A percentile compares a stretch with the other conserved stretches of the same genome.
phyloP scores from a whole-genome alignment of 768 basidiomycete genomes.

The Pleurotus sapidus region DNA sequence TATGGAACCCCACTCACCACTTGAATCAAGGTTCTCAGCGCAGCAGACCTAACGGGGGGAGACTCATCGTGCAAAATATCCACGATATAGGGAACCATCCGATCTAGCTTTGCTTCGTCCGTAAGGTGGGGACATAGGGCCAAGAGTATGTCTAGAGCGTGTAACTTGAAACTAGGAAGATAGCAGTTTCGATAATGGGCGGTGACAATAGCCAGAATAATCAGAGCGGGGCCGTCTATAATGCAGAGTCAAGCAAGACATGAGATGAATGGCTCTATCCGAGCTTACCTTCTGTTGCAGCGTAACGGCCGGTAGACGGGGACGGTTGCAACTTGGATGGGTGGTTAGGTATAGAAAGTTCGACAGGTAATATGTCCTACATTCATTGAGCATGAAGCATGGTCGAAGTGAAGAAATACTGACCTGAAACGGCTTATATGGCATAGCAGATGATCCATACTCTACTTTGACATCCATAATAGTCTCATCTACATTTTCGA shows the following conservation, averaged over 20 bases:
- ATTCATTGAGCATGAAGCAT: not conserved
- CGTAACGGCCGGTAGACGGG: slow-evolving; percentile 45
- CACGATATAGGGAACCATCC: slow-evolving; percentile 89
- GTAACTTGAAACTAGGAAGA: slow-evolving; percentile 82
- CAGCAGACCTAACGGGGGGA: slow-evolving; percentile 76
- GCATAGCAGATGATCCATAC: slow-evolving; percentile 39
- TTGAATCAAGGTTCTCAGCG: slow-evolving; percentile 77
- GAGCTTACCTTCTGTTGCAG: slow-evolving; percentile 60
- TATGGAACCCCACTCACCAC: slow-evolving; percentile 49
- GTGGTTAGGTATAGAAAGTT: slow-evolving; percentile 71
- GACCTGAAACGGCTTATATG: slow-evolving; percentile 62
- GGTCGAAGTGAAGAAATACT: slow-evolving; percentile 9
- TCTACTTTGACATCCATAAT: slow-evolving; percentile 51
- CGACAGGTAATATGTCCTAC: slow-evolving; percentile 78
- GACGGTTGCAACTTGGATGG: slow-evolving; percentile 48
- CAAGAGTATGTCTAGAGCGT: slow-evolving; percentile 82
- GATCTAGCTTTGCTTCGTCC: slow-evolving; percentile 93
- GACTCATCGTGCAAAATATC: slow-evolving; percentile 86
- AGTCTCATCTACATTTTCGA: slow-evolving; percentile 43
- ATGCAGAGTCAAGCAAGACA: not conserved
- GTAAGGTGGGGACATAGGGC: slow-evolving; percentile 79
- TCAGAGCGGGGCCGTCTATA: slow-evolving; percentile 83
- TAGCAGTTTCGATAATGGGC: slow-evolving; percentile 88
- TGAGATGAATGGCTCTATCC: not conserved
- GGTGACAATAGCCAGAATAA: slow-evolving; percentile 83